Percentiles rank a stretch among this genome's conserved stretches.
These are phyloP conservation scores for Trichophyton equinum DNA, from an alignment of 2,329 filamentous ascomycete species.

Conservation along the genomic window DNA sequence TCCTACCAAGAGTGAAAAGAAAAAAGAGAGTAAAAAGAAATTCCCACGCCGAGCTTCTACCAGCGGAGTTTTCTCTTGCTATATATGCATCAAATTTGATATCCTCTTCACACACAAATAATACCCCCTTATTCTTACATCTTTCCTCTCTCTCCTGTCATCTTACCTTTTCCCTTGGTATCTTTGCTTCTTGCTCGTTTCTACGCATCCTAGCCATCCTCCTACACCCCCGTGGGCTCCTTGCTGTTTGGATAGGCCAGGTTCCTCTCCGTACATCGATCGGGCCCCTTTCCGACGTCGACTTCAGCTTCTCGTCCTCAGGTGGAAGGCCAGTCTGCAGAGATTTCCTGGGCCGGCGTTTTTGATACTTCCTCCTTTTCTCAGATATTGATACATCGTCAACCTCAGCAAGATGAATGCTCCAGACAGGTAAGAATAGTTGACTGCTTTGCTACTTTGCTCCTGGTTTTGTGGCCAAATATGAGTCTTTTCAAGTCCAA, in stretches of 20 bases:
- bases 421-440: slow-evolving; percentile 37
- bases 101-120: neutral
- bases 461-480: neutral
- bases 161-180: neutral
- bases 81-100: neutral
- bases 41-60: neutral
- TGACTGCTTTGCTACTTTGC: neutral
- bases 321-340: neutral
- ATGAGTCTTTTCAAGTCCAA: neutral
- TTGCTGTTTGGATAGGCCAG: neutral
- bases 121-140: neutral
- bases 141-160: neutral
- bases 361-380: too few species aligned
- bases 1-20: neutral
- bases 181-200: neutral
- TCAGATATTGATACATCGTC: neutral
- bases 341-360: neutral
- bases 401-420: slow-evolving; percentile 38
- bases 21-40: neutral
- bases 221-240: neutral
- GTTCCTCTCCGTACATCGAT: neutral
- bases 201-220: neutral
- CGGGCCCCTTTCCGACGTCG: neutral
- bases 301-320: neutral
- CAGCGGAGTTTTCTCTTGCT: neutral